Base-by-base conservation (phyloP, 1,139 yeast genomes). In the Pichia sp. region DNA sequence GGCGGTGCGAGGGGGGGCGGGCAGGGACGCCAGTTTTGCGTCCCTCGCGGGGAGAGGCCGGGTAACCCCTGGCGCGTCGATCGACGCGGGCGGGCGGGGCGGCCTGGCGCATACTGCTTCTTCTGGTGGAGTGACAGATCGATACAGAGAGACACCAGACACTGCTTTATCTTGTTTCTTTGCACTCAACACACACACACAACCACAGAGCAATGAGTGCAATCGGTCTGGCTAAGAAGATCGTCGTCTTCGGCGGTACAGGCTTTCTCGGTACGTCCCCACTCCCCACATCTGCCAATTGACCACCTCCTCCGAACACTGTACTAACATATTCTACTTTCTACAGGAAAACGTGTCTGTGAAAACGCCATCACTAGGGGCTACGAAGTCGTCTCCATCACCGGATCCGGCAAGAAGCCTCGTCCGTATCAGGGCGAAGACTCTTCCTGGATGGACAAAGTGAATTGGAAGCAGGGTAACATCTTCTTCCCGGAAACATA, bases 211-310 rank as follows among this genome's bases (percentile, higher is more conserved):
- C n/a, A 21, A 40, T 32, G 38, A 24, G 21, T 28, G 14, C 30
- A 24, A 11, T 12, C 19, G 30, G 15, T 2, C 6, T 44, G n/a
- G 49, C 28, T 7, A 59, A 53, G 33, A 56, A 57, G 14, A 51
- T 83, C 44, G 79, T 87, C 9, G 87, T 89, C 0, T 79, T 90
- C 57, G 97, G 97, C 18, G 96, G 97, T 0, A 82, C 80, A 51
- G 97, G 97, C 4, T 87, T 87, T 61, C 67, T 90, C 18, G 88
- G 89, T 19, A 76, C 30, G 41, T 30, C 10, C n/a, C n/a, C n/a
- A n/a, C n/a, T n/a, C n/a, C n/a, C n/a, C n/a, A n/a, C n/a, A n/a
- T n/a, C n/a, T n/a, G n/a, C n/a, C n/a, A n/a, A n/a, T n/a, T n/a
- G n/a, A n/a, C n/a, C n/a, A n/a, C n/a, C n/a, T n/a, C n/a, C n/a